A percentile compares a stretch with the other conserved stretches of the same genome.
Evolutionary conservation across 2,329 filamentous ascomycete species (phyloP).

Genomic region (Talaromyces funiculosus): DNA sequence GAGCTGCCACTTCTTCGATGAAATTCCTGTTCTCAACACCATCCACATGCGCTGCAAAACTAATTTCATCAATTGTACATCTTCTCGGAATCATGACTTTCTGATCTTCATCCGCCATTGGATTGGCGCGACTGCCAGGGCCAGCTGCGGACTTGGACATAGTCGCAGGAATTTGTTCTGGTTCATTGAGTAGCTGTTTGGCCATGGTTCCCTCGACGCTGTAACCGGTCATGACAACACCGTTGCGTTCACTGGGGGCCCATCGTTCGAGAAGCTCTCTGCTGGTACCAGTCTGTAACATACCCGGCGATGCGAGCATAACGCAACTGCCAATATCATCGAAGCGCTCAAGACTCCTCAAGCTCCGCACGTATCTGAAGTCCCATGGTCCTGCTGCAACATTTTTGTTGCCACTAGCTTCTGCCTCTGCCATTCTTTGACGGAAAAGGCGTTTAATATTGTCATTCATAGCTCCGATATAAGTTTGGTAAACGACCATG

Average conservation of each 20-base stretch:
- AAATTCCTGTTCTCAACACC: constrained; percentile 94
- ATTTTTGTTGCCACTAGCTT: constrained; percentile 75
- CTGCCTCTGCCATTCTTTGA: constrained; percentile 84
- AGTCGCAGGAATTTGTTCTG: constrained; percentile 88
- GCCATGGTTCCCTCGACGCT: constrained; percentile 99
- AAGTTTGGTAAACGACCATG: constrained; percentile 98
- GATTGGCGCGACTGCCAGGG: constrained; percentile 53
- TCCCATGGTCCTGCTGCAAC: constrained; percentile 73
- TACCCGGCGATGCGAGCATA: constrained; percentile 95
- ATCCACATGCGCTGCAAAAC: constrained; percentile 94
- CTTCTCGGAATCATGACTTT: constrained; percentile 86
- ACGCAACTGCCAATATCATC: constrained; percentile 94
- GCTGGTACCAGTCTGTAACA: constrained; percentile 95
- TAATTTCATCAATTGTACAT: constrained; percentile 90
- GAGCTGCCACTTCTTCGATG: constrained; percentile 86
- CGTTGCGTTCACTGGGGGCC: constrained; percentile 94
- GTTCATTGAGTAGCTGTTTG: constrained; percentile 89
- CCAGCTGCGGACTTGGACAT: constrained; percentile 63
- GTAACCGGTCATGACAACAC: constrained; percentile 97
- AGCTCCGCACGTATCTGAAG: constrained; percentile 84
- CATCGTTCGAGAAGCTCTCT: constrained; percentile 88
- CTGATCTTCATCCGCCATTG: constrained; percentile 61
- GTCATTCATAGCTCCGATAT: constrained; percentile 97
- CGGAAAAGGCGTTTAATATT: constrained; percentile 96
- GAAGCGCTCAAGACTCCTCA: constrained; percentile 91